These are phyloP conservation scores for Diaporthe citri DNA, from an alignment of 2,329 filamentous ascomycete genomes.

Conservation along the genomic window DNA sequence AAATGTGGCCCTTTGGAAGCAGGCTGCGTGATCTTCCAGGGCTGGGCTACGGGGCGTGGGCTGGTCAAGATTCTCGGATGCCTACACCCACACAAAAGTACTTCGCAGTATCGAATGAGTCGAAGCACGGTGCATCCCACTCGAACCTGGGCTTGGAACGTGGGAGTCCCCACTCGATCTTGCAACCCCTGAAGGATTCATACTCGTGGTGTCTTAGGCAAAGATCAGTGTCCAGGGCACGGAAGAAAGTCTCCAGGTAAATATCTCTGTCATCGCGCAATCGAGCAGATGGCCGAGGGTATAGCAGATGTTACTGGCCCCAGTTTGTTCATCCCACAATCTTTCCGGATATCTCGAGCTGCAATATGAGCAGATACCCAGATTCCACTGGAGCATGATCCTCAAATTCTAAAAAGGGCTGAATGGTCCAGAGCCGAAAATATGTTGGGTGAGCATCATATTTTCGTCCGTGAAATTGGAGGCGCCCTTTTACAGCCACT, in stretches of 20 bases:
- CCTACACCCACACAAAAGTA: conserved; percentile 23
- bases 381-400: background rate
- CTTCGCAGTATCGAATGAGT: background rate
- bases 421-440: background rate
- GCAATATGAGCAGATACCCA: too few species aligned
- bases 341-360: background rate
- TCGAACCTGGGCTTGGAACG: background rate
- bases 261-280: background rate
- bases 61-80: background rate
- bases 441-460: background rate
- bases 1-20: background rate
- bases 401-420: background rate
- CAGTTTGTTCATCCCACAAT: background rate
- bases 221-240: background rate
- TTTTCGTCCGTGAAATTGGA: background rate
- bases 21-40: conserved; percentile 22
- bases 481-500: too few species aligned
- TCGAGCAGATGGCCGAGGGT: background rate
- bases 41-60: conserved; percentile 7
- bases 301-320: background rate
- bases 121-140: conserved; percentile 14
- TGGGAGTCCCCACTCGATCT: background rate
- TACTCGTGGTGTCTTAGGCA: background rate
- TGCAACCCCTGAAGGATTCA: background rate
- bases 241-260: background rate